Evolutionary conservation across 371 early-diverging fungal species (phyloP).

Genomic region (Lichtheimia ramosa): DNA sequence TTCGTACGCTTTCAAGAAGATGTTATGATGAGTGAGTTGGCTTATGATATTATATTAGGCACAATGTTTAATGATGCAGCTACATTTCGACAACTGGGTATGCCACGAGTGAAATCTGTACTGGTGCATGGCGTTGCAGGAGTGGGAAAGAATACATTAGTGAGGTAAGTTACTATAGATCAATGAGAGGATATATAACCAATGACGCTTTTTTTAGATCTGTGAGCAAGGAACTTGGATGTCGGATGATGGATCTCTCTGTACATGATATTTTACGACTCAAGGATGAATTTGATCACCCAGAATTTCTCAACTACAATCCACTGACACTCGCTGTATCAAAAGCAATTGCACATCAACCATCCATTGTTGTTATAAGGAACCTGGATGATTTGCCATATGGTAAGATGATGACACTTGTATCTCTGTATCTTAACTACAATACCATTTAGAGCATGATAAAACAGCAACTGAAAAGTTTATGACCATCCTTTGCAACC

Average conservation of each 20-base stretch:
- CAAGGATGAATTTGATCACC: slow-evolving; percentile 27
- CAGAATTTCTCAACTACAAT: slow-evolving; percentile 31
- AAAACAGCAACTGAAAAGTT: slow-evolving; percentile 10
- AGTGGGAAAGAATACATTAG: slow-evolving; percentile 37
- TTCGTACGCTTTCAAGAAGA: not conserved
- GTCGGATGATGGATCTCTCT: slow-evolving; percentile 16
- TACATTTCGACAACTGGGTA: slow-evolving; percentile 26
- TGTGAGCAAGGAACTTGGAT: not conserved
- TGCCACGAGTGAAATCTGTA: slow-evolving; percentile 41
- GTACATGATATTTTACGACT: slow-evolving; percentile 31
- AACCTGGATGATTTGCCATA: slow-evolving; percentile 25
- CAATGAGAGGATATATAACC: not conserved
- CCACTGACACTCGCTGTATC: slow-evolving; percentile 22
- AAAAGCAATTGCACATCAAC: slow-evolving; percentile 21
- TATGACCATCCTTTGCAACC: slow-evolving; percentile 8
- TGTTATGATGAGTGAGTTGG: not conserved
- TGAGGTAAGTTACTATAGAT: slow-evolving; percentile 17
- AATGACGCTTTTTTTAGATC: not conserved
- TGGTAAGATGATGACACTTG: not conserved
- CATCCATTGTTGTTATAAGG: slow-evolving; percentile 24
- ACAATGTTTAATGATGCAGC: slow-evolving; percentile 23
- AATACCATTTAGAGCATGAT: too few species aligned
- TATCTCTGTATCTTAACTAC: too few species aligned
- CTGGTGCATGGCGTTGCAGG: slow-evolving; percentile 44
- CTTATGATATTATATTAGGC: slow-evolving; percentile 1